A percentile compares a stretch with the other conserved stretches of the same genome.
phyloP scores from a whole-genome alignment of 2,329 filamentous ascomycete species.

The Colletotrichum cordylinicola region DNA sequence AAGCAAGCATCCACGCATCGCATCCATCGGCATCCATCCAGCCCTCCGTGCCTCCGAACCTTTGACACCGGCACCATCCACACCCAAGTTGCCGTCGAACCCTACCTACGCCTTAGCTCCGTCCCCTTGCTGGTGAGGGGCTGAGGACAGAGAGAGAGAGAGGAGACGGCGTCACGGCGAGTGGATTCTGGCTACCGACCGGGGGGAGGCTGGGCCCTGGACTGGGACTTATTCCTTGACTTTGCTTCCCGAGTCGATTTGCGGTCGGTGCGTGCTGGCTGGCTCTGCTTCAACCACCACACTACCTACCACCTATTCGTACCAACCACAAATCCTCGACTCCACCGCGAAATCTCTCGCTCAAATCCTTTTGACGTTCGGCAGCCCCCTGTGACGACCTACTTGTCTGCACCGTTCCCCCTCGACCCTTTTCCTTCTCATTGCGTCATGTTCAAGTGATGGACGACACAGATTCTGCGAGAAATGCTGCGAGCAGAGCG shows the following conservation, averaged over 20 bases:
- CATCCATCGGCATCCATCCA: background rate
- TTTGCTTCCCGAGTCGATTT: background rate
- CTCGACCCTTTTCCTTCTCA: background rate
- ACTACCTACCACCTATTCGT: background rate
- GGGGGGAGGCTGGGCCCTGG: background rate
- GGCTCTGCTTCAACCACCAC: background rate
- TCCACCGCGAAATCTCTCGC: conserved; percentile 22
- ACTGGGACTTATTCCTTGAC: background rate
- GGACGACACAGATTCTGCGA: conserved; percentile 22
- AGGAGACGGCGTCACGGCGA: background rate
- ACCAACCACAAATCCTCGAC: background rate
- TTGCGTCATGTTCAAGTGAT: conserved; percentile 21
- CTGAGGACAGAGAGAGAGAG: background rate
- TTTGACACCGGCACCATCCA: background rate
- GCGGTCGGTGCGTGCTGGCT: background rate
- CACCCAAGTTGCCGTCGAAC: background rate
- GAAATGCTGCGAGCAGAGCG: conserved; percentile 22
- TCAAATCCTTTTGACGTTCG: conserved; percentile 17
- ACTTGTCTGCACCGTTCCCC: conserved; percentile 1
- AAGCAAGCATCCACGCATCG: background rate
- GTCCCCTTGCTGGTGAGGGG: conserved; percentile 15
- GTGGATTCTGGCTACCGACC: conserved; percentile 8
- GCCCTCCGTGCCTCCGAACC: background rate
- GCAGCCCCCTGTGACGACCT: conserved; percentile 7
- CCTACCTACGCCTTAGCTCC: background rate